A percentile compares a stretch with the other conserved stretches of the same genome.
Conservation (phyloP, 108 stramenopile species). For the Stephanodiscus triporus region DNA sequence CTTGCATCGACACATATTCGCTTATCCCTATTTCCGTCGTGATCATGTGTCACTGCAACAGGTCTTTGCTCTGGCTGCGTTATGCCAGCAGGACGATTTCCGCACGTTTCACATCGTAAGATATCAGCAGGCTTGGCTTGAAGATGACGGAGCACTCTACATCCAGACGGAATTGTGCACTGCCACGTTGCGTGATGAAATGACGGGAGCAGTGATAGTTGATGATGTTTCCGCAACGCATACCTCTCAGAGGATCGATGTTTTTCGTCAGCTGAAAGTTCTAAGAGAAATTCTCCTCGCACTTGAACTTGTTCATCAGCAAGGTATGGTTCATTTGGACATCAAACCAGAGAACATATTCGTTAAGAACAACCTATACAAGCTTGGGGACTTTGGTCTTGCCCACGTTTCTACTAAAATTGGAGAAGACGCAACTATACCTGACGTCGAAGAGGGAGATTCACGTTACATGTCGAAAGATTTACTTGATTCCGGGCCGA, state of each 20-base stretch:
- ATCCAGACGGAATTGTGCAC: slow-evolving; percentile 56
- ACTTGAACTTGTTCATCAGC: slow-evolving; percentile 57
- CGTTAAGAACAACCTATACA: slow-evolving; percentile 58
- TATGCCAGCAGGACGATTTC: slow-evolving; percentile 47
- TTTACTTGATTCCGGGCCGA: slow-evolving; percentile 56
- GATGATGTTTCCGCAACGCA: not conserved
- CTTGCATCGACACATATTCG: not conserved
- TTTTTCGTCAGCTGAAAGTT: slow-evolving; percentile 41
- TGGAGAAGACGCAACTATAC: slow-evolving; percentile 13
- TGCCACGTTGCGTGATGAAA: slow-evolving; percentile 46
- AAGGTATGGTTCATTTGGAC: slow-evolving; percentile 66
- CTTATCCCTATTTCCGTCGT: not conserved
- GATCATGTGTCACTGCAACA: slow-evolving; percentile 56
- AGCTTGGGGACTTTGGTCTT: slow-evolving; percentile 76
- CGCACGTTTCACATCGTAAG: slow-evolving; percentile 56
- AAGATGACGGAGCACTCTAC: slow-evolving; percentile 52
- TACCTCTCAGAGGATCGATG: slow-evolving; percentile 2
- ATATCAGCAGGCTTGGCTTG: slow-evolving; percentile 57
- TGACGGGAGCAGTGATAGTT: slow-evolving; percentile 14
- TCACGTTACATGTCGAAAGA: slow-evolving; percentile 74
- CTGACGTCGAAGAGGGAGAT: slow-evolving; percentile 67
- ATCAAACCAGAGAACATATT: slow-evolving; percentile 79
- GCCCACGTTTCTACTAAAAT: slow-evolving; percentile 31
- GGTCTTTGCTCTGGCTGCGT: slow-evolving; percentile 51
- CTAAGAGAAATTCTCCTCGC: slow-evolving; percentile 62